Evolutionary conservation across 208 protist species (phyloP).

Genomic region (Polymyxa betae): DNA sequence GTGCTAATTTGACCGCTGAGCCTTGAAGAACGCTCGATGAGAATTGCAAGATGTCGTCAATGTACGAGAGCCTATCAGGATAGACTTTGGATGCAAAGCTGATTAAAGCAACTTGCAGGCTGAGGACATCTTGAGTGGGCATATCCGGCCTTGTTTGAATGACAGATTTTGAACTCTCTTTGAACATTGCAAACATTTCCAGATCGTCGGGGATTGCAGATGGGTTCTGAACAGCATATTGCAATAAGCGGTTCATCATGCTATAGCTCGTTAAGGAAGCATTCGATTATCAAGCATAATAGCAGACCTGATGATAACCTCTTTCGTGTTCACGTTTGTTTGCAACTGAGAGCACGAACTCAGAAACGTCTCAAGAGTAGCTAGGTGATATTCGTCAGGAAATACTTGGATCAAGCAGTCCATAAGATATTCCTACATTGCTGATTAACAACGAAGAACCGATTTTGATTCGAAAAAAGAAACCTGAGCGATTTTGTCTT

Average conservation of each 20-base stretch:
- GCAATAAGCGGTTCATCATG: conserved; percentile 27
- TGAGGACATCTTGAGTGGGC: conserved; percentile 69
- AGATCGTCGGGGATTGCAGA: conserved; percentile 64
- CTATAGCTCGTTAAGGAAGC: neutral
- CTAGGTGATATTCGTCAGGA: conserved; percentile 95
- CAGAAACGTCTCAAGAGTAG: conserved; percentile 85
- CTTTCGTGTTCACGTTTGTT: conserved; percentile 70
- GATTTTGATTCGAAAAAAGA: neutral
- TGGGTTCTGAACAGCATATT: neutral
- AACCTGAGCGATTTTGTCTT: conserved; percentile 90
- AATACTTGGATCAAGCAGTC: conserved; percentile 97
- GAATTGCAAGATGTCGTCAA: conserved; percentile 70
- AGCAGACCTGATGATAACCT: neutral
- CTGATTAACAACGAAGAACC: neutral
- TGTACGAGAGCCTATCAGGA: conserved; percentile 70
- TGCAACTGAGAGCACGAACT: conserved; percentile 76
- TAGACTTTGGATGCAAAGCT: conserved; percentile 76
- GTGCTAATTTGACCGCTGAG: neutral
- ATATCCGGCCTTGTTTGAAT: conserved; percentile 68
- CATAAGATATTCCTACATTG: conserved; percentile 91
- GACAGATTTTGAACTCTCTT: conserved; percentile 65
- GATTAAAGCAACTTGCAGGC: conserved; percentile 73
- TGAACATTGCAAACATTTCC: conserved; percentile 76
- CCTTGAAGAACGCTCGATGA: conserved; percentile 52
- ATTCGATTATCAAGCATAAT: neutral